phyloP scores from a whole-genome alignment of 441 rosid genomes.

The Raphanus hybrid region DNA sequence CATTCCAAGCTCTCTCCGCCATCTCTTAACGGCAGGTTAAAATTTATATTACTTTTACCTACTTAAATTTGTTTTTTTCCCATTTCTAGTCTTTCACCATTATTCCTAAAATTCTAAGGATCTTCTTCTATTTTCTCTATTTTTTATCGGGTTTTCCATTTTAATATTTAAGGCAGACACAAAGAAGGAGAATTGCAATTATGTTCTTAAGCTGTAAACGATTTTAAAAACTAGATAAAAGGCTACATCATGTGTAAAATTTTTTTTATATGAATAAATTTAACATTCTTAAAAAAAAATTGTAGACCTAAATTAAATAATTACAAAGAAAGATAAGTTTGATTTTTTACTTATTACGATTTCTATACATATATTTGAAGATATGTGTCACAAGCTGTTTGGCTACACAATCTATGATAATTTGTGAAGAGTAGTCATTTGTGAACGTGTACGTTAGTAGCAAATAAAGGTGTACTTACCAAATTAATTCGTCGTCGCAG shows the following conservation, averaged over 20 bases:
- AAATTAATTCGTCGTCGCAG: neutral
- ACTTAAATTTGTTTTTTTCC: too few species aligned
- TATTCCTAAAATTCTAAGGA: neutral
- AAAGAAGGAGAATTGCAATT: neutral
- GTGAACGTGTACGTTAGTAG: neutral
- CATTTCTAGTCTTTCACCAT: neutral
- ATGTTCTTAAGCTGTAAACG: neutral
- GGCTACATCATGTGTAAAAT: neutral
- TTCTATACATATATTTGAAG: neutral
- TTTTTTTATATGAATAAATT: too few species aligned
- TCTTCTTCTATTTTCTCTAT: neutral
- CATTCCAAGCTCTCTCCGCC: conserved; percentile 69
- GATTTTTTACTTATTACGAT: neutral
- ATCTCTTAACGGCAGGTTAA: conserved; percentile 60
- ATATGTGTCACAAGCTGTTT: neutral
- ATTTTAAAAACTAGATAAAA: too few species aligned
- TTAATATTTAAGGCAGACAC: neutral
- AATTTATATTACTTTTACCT: neutral
- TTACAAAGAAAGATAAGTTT: neutral
- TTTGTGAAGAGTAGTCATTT: neutral
- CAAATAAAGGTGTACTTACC: neutral
- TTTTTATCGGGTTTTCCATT: neutral
- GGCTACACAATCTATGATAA: neutral
- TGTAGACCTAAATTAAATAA: neutral
- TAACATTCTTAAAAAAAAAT: neutral